Evolutionary conservation across 345 rosid species (phyloP), one percentile per base, ranked within the genome.

Genomic region (Diplotaxis tenuifolia): DNA sequence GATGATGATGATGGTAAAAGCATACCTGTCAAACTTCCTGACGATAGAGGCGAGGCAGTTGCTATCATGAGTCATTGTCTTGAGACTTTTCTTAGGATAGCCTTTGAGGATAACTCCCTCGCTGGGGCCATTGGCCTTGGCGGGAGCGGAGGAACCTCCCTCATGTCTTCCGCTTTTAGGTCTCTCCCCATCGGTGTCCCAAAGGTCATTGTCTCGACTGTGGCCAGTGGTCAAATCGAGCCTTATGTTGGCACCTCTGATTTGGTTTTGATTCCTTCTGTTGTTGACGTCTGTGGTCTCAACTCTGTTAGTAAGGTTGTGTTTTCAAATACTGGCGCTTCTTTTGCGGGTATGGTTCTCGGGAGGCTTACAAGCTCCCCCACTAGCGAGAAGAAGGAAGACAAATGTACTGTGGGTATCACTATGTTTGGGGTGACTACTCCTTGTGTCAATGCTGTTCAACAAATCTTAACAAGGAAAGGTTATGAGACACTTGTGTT

Each of bases 401-500:
- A 32, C 40, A 86, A 84, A 49, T 63, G 62, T 20, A 88, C 95
- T 3, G 93, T 94, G 62, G 98, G 96, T 62, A 50, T 91, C 2
- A 94, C 98, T 27, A 91, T 94, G 98, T 94, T 94, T 76, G 98
- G 97, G 42, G 97, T 94, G 9, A 94, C 97, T 14, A 94, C 98
- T 58, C 83, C 91, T 1, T 94, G 97, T 64, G 97, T 85, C 7
- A 88, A 68, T 76, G 86, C 84, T 55, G 90, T 91, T 19, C 85
- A 84, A 57, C 86, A 89, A 53, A 83, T 87, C 50, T 81, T 94
- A 83, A 75, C 57, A 5, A 82, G 76, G 70, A 75, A 88, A 82
- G 97, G 90, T 66, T 94, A 79, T n/a, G 98, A 91, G 83, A 84
- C 89, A 27, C 78, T 94, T 72, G 84, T 94, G 76, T 94, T 94